These are phyloP conservation scores for Stygiomarasmius scandens DNA, from an alignment of 1,284 basidiomycete genomes.

Conservation along the genomic window DNA sequence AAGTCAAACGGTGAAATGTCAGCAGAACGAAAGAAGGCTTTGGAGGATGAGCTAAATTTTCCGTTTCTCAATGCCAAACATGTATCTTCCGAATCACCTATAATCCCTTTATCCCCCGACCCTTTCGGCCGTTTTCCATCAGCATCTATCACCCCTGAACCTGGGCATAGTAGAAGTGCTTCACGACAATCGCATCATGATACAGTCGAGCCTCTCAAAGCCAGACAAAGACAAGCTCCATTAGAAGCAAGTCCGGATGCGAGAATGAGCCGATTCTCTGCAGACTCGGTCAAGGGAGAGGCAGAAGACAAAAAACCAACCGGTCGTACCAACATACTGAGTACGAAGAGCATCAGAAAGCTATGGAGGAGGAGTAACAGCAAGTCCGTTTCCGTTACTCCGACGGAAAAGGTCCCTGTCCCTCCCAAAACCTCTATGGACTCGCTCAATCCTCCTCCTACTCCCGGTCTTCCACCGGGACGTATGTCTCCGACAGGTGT, in stretches of 20 bases:
- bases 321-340: slow-evolving; percentile 49
- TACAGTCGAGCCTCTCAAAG: slow-evolving; percentile 15
- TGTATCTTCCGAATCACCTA: slow-evolving; percentile 39
- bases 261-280: slow-evolving; percentile 64
- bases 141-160: slow-evolving; percentile 31
- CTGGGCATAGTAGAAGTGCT: slow-evolving; percentile 14
- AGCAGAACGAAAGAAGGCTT: slow-evolving; percentile 57
- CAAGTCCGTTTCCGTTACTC: slow-evolving; percentile 33
- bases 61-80: slow-evolving; percentile 36
- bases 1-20: slow-evolving; percentile 32
- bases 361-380: slow-evolving; percentile 76
- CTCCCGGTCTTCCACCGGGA: slow-evolving; percentile 1
- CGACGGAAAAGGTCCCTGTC: slow-evolving; percentile 1
- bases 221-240: slow-evolving; percentile 23
- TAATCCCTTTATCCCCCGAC: slow-evolving; percentile 77
- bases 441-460: slow-evolving; percentile 4
- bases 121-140: slow-evolving; percentile 75
- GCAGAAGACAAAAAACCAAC: slow-evolving; percentile 4
- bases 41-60: slow-evolving; percentile 53
- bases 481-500: slow-evolving; percentile 10
- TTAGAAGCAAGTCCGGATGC: slow-evolving; percentile 32
- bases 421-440: slow-evolving; percentile 27
- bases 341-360: slow-evolving; percentile 70
- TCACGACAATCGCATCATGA: slow-evolving; percentile 12
- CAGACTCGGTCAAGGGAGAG: slow-evolving; percentile 62